These are phyloP conservation scores for Astrothelium macrocarpum DNA, from an alignment of 495 filamentous ascomycete species.

Conservation along the genomic window DNA sequence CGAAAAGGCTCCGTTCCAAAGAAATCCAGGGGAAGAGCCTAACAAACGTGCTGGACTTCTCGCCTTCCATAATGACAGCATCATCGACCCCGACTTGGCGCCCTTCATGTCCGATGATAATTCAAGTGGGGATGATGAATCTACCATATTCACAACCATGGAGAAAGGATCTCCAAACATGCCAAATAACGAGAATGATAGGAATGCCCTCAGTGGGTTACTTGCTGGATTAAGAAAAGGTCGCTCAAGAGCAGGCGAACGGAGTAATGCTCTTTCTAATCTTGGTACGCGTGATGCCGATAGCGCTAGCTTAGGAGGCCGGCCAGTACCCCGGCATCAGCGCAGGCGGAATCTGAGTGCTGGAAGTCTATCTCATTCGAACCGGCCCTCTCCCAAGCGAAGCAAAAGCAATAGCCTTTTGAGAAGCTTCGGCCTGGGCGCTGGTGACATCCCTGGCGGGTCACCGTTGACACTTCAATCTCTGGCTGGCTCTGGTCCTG, in stretches of 20 bases:
- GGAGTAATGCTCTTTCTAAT: slow-evolving; percentile 52
- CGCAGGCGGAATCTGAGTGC: slow-evolving; percentile 70
- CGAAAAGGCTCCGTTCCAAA: slow-evolving; percentile 85
- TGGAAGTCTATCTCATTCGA: slow-evolving; percentile 38
- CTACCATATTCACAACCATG: slow-evolving; percentile 73
- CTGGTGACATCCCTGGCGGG: slow-evolving; percentile 9
- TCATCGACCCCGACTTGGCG: slow-evolving; percentile 93
- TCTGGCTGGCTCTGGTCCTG: slow-evolving; percentile 15
- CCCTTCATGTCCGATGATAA: slow-evolving; percentile 93
- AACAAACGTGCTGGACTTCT: slow-evolving; percentile 58
- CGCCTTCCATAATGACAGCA: slow-evolving; percentile 93
- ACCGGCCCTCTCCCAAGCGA: slow-evolving; percentile 56
- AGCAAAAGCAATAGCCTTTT: slow-evolving; percentile 33
- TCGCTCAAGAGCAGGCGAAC: slow-evolving; percentile 62
- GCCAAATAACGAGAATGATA: slow-evolving; percentile 45
- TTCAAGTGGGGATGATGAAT: slow-evolving; percentile 84
- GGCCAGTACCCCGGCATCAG: slow-evolving; percentile 44
- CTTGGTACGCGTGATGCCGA: slow-evolving; percentile 53
- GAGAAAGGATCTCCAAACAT: slow-evolving; percentile 32
- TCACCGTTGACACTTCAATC: slow-evolving; percentile 6
- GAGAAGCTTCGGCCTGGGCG: slow-evolving; percentile 21
- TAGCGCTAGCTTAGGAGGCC: slow-evolving; percentile 49
- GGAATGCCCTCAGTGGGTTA: slow-evolving; percentile 39
- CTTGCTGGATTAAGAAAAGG: slow-evolving; percentile 54
- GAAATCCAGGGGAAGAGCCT: slow-evolving; percentile 54